phyloP scores from a whole-genome alignment of 179 eudicot genomes.

The Beta lomatogona region DNA sequence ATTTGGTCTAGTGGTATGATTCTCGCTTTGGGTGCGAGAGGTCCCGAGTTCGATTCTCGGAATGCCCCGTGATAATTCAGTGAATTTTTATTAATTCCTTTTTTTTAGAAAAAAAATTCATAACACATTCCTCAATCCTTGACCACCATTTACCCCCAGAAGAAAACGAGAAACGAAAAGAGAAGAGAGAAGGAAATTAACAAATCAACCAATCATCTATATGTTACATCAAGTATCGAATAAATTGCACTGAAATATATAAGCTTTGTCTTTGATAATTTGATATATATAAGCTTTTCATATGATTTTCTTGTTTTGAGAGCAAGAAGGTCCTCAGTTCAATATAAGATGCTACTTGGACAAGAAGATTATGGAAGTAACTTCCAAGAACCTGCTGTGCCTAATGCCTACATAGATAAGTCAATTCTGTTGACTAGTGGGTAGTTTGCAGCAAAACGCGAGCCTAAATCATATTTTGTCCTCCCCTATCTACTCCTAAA shows the following conservation, averaged over 20 bases:
- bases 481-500: background rate
- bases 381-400: background rate
- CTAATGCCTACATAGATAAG: background rate
- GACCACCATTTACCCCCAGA: too few species aligned
- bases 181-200: too few species aligned
- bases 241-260: background rate
- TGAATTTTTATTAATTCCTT: background rate
- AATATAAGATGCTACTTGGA: background rate
- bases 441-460: background rate
- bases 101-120: background rate
- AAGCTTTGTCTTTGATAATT: background rate
- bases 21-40: too few species aligned
- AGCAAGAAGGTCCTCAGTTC: background rate
- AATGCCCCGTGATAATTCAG: too few species aligned
- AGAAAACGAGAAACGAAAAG: too few species aligned
- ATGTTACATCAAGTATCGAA: background rate
- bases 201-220: too few species aligned
- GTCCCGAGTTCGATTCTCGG: too few species aligned
- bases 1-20: too few species aligned
- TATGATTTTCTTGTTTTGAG: background rate
- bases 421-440: background rate
- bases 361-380: background rate
- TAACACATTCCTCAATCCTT: too few species aligned
- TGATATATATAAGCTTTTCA: constrained; percentile 27
- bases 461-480: background rate